Evolutionary conservation across 2,329 filamentous ascomycete genomes (phyloP).

Genomic region (Aspergillus sp.): DNA sequence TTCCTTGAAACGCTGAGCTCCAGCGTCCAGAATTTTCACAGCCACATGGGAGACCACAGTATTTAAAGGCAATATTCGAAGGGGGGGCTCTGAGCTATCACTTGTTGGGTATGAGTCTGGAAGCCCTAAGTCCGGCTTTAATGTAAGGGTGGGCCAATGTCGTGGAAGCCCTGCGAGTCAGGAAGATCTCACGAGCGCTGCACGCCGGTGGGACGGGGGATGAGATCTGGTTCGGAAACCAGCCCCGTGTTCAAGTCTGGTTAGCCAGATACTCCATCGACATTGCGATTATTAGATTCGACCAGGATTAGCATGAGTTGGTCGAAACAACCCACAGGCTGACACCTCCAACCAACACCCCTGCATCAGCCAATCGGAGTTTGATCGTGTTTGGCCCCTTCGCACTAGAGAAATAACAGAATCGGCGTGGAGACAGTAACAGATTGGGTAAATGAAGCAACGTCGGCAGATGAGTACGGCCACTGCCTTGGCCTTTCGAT

Average conservation of each 20-base stretch:
- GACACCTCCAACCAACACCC: not conserved
- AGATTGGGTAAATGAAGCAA: no score
- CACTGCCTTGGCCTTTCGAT: not conserved
- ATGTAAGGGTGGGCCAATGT: not conserved
- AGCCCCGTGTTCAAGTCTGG: not conserved
- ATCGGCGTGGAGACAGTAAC: not conserved
- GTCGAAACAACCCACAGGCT: not conserved
- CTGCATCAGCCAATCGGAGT: not conserved
- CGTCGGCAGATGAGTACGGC: no score
- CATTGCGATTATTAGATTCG: not conserved
- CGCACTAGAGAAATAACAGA: not conserved
- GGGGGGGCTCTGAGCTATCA: not conserved
- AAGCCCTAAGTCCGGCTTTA: slow-evolving; percentile 4
- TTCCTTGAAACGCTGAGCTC: slow-evolving; percentile 7
- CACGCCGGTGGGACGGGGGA: not conserved
- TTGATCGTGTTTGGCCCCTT: not conserved
- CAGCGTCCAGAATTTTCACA: not conserved
- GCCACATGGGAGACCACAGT: not conserved
- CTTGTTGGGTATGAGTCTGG: slow-evolving; percentile 1
- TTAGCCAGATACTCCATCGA: not conserved
- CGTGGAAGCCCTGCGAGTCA: not conserved
- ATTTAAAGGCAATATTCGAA: not conserved
- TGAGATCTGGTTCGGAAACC: not conserved
- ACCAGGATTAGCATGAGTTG: not conserved
- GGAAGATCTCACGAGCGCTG: not conserved